Evolutionary conservation across 2,329 filamentous ascomycete species (phyloP), one percentile per base, ranked within the genome.

Genomic region (Coniochaeta prunicola): DNA sequence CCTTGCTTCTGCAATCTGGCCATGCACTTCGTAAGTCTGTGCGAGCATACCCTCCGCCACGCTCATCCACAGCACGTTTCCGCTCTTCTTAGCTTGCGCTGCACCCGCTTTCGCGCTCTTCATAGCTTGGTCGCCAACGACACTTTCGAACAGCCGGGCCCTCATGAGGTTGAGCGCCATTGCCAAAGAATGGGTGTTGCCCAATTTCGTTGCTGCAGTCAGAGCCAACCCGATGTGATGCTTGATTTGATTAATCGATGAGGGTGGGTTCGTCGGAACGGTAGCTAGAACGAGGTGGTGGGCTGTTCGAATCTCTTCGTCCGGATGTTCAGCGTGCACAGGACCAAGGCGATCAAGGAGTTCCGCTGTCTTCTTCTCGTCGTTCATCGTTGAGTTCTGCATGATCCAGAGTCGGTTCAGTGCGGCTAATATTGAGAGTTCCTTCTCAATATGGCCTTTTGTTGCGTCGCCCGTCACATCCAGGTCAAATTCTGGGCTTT

Each of bases 81-180:
- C 86, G 64, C 86, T 88, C 69, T 84, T 83, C 63, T 83, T 81
- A 5, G 88, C 87, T 74, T 90, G 87, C 45, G 81, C 81, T 26
- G 82, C 80, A 26, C 86, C 88, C 0, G 89, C 89, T 63, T 82
- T 81, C 4, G 88, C 87, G 67, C 88, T 90, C 74, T 92, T 92
- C 60, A 90, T 80, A 0, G 89, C 88, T 70, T 92, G 89, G 60
- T 89, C 88, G 56, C 91, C 91, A 4, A 96, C 85, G 15, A 92
- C 88, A 60, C 89, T 88, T 53, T 88, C 87, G 71, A 92, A 97
- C 67, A 96, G 89, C 57, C 86, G 84, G 67, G 83, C 86, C 57
- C 89, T 88, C 89, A 97, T 96, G 63, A 94, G 87, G 64, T 87
- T 92, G 60, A 97, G 83, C 6, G 89, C 87, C 63, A 97, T 89